These are phyloP conservation scores for Fagus sylvatica DNA, from an alignment of 306 rosid species.

Conservation along the genomic window DNA sequence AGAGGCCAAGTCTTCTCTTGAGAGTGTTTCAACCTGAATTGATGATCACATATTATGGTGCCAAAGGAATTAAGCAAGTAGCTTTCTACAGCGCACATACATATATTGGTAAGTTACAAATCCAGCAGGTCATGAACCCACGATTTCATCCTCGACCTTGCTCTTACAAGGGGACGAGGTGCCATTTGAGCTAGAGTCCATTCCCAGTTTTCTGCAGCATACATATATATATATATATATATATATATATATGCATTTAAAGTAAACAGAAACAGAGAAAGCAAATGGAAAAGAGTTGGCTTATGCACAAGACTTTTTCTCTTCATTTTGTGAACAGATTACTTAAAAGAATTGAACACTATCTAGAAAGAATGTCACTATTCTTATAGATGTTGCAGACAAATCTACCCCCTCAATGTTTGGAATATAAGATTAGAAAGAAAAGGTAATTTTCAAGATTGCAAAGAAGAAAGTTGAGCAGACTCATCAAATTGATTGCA, in stretches of 20 bases:
- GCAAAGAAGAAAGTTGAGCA: neutral
- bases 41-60: neutral
- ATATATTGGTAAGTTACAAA: no score
- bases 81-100: neutral
- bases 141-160: no score
- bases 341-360: neutral
- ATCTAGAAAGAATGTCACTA: neutral
- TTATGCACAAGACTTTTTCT: neutral
- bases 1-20: slow-evolving; percentile 91
- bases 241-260: neutral
- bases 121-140: no score
- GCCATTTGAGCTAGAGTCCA: no score
- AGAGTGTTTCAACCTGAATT: slow-evolving; percentile 87
- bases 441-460: neutral
- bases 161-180: no score
- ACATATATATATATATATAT: neutral
- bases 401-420: neutral
- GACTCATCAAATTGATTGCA: neutral
- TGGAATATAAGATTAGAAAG: neutral
- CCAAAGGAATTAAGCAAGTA: slow-evolving; percentile 4
- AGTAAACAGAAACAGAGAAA: neutral
- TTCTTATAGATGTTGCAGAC: neutral
- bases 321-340: neutral
- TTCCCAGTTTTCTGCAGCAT: no score
- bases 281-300: neutral